A percentile compares a stretch with the other conserved stretches of the same genome.
These are phyloP conservation scores for Coccomyxa subellipsoidea DNA, from an alignment of 163 green algal species.

Conservation along the genomic window DNA sequence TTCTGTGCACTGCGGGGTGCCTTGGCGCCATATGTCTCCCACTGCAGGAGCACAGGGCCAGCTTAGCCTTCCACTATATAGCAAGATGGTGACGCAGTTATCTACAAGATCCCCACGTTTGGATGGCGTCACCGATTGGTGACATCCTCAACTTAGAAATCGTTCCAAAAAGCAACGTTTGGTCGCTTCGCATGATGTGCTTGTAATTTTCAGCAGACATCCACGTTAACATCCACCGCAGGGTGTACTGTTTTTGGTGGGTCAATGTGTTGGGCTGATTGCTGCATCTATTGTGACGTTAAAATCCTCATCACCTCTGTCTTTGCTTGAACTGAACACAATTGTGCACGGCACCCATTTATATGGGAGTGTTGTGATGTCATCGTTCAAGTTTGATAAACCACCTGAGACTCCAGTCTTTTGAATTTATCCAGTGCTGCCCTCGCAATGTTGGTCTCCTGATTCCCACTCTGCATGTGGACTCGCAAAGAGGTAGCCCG, in stretches of 20 bases:
- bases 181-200: too few relatives aligned
- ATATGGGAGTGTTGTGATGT: background rate
- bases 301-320: too few relatives aligned
- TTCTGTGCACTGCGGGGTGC: background rate
- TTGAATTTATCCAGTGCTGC: constrained; percentile 6
- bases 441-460: background rate
- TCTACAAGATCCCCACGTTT: too few relatives aligned
- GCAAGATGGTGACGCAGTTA: background rate
- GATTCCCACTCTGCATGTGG: background rate
- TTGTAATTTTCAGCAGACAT: background rate
- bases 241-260: background rate
- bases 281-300: too few relatives aligned
- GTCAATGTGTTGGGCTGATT: background rate
- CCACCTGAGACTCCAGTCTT: background rate
- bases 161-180: too few relatives aligned
- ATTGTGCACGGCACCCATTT: too few relatives aligned
- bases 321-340: too few relatives aligned
- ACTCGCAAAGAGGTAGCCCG: background rate
- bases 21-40: background rate
- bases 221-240: background rate
- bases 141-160: too few relatives aligned
- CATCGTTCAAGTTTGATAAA: background rate
- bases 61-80: background rate
- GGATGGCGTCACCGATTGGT: background rate
- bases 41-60: background rate